Conservation (phyloP, 2,329 filamentous ascomycete species). For the Penicillium sp. region DNA sequence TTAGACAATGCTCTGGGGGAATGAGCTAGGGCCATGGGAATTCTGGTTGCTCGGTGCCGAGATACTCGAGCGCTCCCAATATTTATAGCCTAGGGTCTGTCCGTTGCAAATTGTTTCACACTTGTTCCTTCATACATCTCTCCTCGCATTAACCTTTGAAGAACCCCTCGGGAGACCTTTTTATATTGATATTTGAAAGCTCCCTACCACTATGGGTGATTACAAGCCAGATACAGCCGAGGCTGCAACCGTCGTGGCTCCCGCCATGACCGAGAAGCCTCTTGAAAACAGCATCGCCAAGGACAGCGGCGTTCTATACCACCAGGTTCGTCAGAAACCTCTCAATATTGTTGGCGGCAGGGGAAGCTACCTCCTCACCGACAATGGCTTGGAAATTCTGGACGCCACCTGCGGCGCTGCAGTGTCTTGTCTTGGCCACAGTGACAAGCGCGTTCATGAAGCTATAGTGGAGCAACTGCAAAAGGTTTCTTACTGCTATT, state of each 20-base stretch:
- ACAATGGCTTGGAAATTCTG: conserved; percentile 54
- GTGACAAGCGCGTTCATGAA: conserved; percentile 53
- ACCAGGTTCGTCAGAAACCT: conserved; percentile 43
- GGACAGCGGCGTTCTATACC: conserved; percentile 44
- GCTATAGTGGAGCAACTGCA: conserved; percentile 57
- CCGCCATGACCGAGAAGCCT: background rate
- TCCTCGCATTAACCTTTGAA: too few species aligned
- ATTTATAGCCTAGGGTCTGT: background rate
- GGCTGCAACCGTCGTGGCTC: background rate
- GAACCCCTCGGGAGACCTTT: background rate
- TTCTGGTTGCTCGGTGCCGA: background rate
- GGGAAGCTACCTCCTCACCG: conserved; percentile 46
- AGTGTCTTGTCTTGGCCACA: conserved; percentile 66
- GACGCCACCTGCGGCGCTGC: conserved; percentile 68
- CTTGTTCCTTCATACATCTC: background rate
- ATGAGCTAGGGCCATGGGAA: background rate
- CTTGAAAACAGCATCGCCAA: background rate
- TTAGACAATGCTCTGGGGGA: background rate
- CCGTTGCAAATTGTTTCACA: background rate
- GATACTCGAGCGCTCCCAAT: background rate
- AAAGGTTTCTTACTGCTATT: conserved; percentile 53
- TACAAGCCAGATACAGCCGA: conserved; percentile 10
- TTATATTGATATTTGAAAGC: background rate
- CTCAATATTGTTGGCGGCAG: conserved; percentile 42
- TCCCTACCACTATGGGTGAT: conserved; percentile 16